Base-by-base conservation (phyloP, 139 green algal species). In the Tetradesmus obliquus region DNA sequence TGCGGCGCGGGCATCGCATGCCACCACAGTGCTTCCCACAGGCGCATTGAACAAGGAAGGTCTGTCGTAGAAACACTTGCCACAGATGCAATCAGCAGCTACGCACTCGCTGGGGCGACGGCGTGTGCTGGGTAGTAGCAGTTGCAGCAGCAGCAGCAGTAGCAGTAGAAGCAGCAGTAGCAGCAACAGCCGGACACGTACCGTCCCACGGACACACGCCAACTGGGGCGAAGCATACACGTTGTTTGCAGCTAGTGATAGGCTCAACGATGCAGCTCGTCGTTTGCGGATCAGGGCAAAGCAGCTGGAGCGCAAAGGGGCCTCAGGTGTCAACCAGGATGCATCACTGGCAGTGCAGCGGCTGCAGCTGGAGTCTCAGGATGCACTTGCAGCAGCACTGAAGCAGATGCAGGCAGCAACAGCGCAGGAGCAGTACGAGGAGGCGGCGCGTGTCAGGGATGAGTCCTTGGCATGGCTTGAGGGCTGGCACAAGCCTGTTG, bases 391-490 rank as follows among this genome's bases (percentile, higher is more conserved):
- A 53, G 55, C 32, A 45, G 85, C 85, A 2, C 54, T 82, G 24
- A 53, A 66, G 45, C 62, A 89, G n/a, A 19, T 89, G 85, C 24
- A 82, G 6, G 85, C 13, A 8, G 85, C 85, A 19, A 82, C 66
- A 81, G 4, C 45, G 15, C 12, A 54, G 55, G 85, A 89, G 19
- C 45, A 89, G 13, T 89, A 89, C 13, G 12, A 13, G 7, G 62
- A 32, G 57, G 85, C 85, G 54, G 85, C 85, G 10, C 76, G 85
- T 22, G 17, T 89, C 3, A 74, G 85, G 12, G 85, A 89, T 62
- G 85, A 82, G 17, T 45, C 85, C 6, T 7, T 79, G 13, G 85
- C 85, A 2, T 89, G 85, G 85, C 15, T 89, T n/a, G 85, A 82
- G 54, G 85, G 85, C 19, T 89, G 85, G 85, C n/a, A 53, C n/a